Base-by-base conservation (phyloP, 106 monocot species). In the Alisma plantagoaquatica region DNA sequence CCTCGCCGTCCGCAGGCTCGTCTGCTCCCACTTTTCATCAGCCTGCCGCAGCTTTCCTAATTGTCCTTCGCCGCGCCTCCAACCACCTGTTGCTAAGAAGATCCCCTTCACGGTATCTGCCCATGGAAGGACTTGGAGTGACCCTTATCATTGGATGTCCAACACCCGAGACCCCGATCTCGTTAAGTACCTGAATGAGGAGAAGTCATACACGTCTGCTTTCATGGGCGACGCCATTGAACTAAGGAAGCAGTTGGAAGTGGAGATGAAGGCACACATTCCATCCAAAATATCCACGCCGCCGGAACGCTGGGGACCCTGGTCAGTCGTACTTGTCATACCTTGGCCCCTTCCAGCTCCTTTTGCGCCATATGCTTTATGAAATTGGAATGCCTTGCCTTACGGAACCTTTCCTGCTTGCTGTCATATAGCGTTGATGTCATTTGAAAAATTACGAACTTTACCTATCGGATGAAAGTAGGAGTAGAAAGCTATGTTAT, bases 141-240 rank as follows among this genome's bases (percentile, higher is more conserved):
- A 96, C 52, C 84, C 83, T 49, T 96, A 81, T 71, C 80, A 60
- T 49, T 96, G 88, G 94, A 96, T 96, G 94, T 70, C 70, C 62
- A 66, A 82, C 63, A 81, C 77, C 29, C 19, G 46, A 57, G 84
- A 96, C 43, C 88, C 80, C 17, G 78, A 84, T 48, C 78, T 96
- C 50, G 15, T 56, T 23, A 69, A 68, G 47, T 47, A 89, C 41
- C 70, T 89, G 28, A 27, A 47, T 23, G 57, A 64, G 9, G 96
- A 96, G 66, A 96, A 88, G 62, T 50, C 65, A 21, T 96, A 96
- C 65, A 67, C 80, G 27, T 73, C 77, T 20, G 70, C 81, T 7
- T 96, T 84, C 75, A 89, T 96, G 84, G 78, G 58, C 18, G 96
- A 84, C 57, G 59, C 81, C 8, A 28, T 50, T n/a, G 69, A 50